Percentiles rank a stretch among this genome's conserved stretches.
phyloP scores from a whole-genome alignment of 1,284 basidiomycete species.

The Trichosporon coremiiforme region DNA sequence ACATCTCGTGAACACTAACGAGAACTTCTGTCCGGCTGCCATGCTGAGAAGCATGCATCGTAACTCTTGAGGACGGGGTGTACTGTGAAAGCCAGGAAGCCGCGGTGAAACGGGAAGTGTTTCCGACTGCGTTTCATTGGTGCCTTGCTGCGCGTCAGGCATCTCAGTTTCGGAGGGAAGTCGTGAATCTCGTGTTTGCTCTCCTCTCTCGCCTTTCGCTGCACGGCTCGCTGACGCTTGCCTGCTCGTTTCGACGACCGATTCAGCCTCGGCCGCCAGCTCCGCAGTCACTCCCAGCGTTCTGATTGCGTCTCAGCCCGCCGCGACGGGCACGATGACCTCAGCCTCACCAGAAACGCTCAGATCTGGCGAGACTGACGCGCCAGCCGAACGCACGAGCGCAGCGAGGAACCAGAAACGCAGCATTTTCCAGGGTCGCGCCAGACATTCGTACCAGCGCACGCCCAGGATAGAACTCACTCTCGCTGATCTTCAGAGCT shows the following conservation, averaged over 20 bases:
- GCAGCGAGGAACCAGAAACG: slow-evolving; percentile 17
- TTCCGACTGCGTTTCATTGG: not conserved
- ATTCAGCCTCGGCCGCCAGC: not conserved
- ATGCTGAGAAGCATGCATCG: not conserved
- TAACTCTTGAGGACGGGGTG: too few species aligned
- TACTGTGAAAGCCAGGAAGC: too few species aligned
- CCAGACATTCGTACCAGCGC: not conserved
- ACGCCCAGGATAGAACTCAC: not conserved
- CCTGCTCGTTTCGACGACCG: too few species aligned
- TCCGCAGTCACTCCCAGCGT: not conserved
- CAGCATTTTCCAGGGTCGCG: not conserved
- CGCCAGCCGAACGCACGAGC: too few species aligned
- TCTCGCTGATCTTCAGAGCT: not conserved
- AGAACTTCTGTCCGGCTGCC: not conserved
- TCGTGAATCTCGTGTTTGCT: not conserved
- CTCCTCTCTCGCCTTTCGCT: not conserved
- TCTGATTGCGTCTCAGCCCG: not conserved
- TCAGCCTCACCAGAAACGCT: not conserved
- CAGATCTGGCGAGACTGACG: not conserved
- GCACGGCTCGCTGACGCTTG: too few species aligned
- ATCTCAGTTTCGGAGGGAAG: not conserved
- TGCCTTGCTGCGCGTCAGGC: not conserved
- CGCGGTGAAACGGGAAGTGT: not conserved
- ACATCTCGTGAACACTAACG: not conserved
- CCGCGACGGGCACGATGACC: not conserved